Evolutionary conservation across 495 filamentous ascomycete genomes (phyloP), one percentile per base, ranked within the genome.

Genomic region (Penicillium paxilli): DNA sequence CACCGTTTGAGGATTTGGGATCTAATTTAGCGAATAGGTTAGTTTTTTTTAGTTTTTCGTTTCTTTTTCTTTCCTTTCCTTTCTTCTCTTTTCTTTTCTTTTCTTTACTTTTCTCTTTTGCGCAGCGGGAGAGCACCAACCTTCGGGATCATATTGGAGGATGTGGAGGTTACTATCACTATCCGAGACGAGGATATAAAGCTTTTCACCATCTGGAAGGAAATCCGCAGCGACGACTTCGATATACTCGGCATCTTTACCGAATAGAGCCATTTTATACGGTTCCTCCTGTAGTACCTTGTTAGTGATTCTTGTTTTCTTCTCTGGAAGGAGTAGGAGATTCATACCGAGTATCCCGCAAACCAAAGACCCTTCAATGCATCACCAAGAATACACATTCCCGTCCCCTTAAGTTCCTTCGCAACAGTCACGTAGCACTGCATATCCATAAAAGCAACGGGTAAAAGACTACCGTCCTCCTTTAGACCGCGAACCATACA

Each of bases 381-480:
- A 73, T 99, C 94, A 0, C 87, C 88, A 66, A 96, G 79, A 4
- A 96, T 70, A 58, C 85, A 89, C 64, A 98, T 77, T 4, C 93
- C 92, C 0, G 91, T 95, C 1, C 87, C 85, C 21, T 81, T 81
- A 32, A 98, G 78, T 57, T 90, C 89, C 65, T 92, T 95, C 42
- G 87, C 84, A 4, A 87, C 81, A 2, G 83, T 90, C 25, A 96
- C 88, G 68, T 93, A 92, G 71, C 89, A 91, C 74, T 89, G 92
- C 86, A 96, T 92, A 62, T 99, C 94, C 84, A 99, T 89, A 62
- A 99, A 99, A 1, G 94, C 94, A 20, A 98, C 93, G 0, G 94
- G 94, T 2, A 98, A 80, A 40, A 98, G 79, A 4, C 85, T 88
- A 2, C 90, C 88, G 60, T 99, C 94, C 71, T 98, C 94, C 63